These are phyloP conservation scores for Pseudovirgaria hyperparasitica DNA, from an alignment of 2,329 filamentous ascomycete species.

Conservation along the genomic window DNA sequence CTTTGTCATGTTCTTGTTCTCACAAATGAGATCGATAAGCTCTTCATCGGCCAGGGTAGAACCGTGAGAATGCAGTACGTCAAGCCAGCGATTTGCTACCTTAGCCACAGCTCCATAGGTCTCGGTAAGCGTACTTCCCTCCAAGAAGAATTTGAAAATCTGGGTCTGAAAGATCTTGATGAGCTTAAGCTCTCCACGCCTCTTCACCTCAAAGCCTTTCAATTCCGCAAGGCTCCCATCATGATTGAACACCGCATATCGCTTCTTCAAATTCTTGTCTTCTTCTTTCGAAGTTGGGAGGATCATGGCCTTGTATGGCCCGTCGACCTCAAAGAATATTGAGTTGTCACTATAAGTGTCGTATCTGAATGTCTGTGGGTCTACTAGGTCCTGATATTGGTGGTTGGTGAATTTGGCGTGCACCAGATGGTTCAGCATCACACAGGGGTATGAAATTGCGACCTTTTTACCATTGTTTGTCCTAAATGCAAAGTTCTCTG, in stretches of 20 bases:
- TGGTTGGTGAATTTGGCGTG: constrained; percentile 93
- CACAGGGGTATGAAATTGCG: constrained; percentile 92
- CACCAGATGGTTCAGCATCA: constrained; percentile 97
- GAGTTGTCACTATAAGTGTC: constrained; percentile 97
- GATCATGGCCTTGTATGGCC: constrained; percentile 95
- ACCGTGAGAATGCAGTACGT: constrained; percentile 82
- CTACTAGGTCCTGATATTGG: constrained; percentile 84
- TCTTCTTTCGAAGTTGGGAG: constrained; percentile 96
- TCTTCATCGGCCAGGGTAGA: constrained; percentile 89
- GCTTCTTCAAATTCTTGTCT: constrained; percentile 98
- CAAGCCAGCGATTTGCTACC: constrained; percentile 91
- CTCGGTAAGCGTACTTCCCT: constrained; percentile 74
- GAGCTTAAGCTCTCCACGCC: constrained; percentile 92
- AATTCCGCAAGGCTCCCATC: constrained; percentile 90
- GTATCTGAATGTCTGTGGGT: constrained; percentile 71
- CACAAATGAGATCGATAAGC: constrained; percentile 97
- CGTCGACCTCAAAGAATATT: constrained; percentile 98
- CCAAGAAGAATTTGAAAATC: constrained; percentile 98
- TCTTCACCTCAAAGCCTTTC: constrained; percentile 96
- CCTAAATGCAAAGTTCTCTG: constrained; percentile 91
- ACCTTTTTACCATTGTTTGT: constrained; percentile 93
- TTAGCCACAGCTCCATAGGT: constrained; percentile 88
- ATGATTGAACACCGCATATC: constrained; percentile 97
- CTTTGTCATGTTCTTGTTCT: constrained; percentile 97
- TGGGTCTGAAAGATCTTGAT: constrained; percentile 99